Conservation (phyloP, 1,284 basidiomycete species). For the Marasmius tenuissimus region DNA sequence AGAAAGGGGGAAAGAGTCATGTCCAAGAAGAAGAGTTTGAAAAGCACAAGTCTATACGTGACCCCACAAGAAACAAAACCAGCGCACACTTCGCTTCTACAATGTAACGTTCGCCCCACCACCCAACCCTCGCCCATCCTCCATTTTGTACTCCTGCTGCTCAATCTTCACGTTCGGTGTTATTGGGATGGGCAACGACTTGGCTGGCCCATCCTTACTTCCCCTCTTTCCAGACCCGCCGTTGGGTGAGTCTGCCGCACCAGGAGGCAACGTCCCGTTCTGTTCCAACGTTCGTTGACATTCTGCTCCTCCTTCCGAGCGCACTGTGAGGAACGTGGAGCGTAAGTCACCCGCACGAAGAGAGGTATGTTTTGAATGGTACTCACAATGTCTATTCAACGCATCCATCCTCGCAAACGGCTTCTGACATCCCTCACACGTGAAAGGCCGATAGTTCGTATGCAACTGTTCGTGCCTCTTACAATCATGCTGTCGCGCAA, state of each 20-base stretch:
- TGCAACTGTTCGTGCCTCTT: constrained; percentile 75
- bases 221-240: constrained; percentile 3
- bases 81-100: background rate
- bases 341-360: background rate
- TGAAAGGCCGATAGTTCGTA: constrained; percentile 60
- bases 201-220: constrained; percentile 8
- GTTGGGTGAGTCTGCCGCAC: background rate
- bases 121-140: background rate
- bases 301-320: constrained; percentile 37
- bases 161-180: background rate
- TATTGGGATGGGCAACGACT: constrained; percentile 13
- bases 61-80: background rate
- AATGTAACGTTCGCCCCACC: background rate
- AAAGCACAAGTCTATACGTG: too few species aligned
- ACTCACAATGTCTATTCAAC: constrained; percentile 61
- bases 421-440: constrained; percentile 63
- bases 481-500: constrained; percentile 83
- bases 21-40: too few species aligned
- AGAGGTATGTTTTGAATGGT: too few species aligned
- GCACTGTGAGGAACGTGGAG: constrained; percentile 22
- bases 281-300: constrained; percentile 30
- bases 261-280: constrained; percentile 8
- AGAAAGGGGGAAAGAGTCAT: too few species aligned
- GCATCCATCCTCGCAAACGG: constrained; percentile 66
- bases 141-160: constrained; percentile 3